Evolutionary conservation across 352 stramenopile genomes (phyloP).

Genomic region (Blastocystis sp.): DNA sequence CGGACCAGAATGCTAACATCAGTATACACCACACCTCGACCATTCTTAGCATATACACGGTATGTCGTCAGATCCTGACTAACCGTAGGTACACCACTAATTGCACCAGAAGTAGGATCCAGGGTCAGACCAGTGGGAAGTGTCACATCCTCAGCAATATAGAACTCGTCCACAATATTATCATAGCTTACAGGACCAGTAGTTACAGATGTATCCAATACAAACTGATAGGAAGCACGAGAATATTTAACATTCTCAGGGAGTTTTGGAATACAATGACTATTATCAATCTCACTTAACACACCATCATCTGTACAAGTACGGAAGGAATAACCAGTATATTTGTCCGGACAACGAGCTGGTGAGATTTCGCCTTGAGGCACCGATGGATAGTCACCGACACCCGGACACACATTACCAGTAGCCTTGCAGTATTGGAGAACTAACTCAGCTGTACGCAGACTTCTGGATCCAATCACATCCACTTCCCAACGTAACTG

Average conservation of each 20-base stretch:
- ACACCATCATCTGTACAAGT: not conserved
- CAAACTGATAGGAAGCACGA: not conserved
- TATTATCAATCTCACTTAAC: conserved; percentile 9
- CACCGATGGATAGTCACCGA: conserved; percentile 2
- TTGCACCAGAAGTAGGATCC: not conserved
- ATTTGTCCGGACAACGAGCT: not conserved
- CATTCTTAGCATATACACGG: conserved; percentile 17
- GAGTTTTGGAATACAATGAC: not conserved
- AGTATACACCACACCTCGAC: not conserved
- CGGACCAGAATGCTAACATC: not conserved
- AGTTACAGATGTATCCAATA: not conserved
- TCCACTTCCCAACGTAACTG: not conserved
- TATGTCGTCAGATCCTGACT: not conserved
- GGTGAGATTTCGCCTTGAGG: conserved; percentile 25
- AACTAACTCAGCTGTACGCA: not conserved
- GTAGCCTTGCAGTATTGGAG: conserved; percentile 21
- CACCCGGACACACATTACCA: not conserved
- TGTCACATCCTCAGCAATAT: not conserved
- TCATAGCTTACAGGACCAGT: not conserved
- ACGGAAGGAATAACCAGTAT: conserved; percentile 15
- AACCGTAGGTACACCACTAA: conserved; percentile 10
- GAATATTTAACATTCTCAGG: not conserved
- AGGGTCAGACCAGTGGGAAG: conserved; percentile 15
- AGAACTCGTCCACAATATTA: conserved; percentile 27
- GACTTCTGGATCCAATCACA: not conserved